Conservation (phyloP, 2,329 filamentous ascomycete genomes). For the Aspergillus ibericus region DNA sequence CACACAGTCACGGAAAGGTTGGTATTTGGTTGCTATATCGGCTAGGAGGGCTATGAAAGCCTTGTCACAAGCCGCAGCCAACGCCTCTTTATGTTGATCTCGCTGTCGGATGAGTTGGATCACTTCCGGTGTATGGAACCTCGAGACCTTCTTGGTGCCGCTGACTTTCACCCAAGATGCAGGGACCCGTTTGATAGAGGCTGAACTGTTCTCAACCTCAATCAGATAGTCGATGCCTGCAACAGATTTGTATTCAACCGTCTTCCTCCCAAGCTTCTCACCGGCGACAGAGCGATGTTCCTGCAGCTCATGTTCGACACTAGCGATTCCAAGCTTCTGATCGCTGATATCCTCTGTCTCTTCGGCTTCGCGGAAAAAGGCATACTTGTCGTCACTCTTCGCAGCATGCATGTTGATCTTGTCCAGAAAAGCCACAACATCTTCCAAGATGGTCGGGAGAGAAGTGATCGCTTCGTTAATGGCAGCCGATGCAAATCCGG, state of each 20-base stretch:
- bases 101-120: constrained; percentile 79
- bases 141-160: constrained; percentile 85
- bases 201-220: constrained; percentile 73
- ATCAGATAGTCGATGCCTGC: constrained; percentile 93
- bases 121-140: constrained; percentile 93
- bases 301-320: constrained; percentile 84
- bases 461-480: constrained; percentile 71
- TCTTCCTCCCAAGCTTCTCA: constrained; percentile 68
- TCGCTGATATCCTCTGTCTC: constrained; percentile 88
- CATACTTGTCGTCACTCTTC: constrained; percentile 85
- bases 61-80: constrained; percentile 85
- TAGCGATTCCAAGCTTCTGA: constrained; percentile 87
- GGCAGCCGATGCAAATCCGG: constrained; percentile 70
- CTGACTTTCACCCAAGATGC: constrained; percentile 95
- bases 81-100: constrained; percentile 90
- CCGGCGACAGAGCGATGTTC: constrained; percentile 72
- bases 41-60: constrained; percentile 73
- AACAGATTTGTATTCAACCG: constrained; percentile 77
- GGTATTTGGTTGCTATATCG: constrained; percentile 79
- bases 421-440: constrained; percentile 73
- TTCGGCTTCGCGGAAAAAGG: constrained; percentile 82
- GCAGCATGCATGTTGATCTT: constrained; percentile 84
- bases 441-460: constrained; percentile 73
- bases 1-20: constrained; percentile 83
- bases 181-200: constrained; percentile 79